Conservation (phyloP, 139 green algal species). For the Eudorina sp. region DNA sequence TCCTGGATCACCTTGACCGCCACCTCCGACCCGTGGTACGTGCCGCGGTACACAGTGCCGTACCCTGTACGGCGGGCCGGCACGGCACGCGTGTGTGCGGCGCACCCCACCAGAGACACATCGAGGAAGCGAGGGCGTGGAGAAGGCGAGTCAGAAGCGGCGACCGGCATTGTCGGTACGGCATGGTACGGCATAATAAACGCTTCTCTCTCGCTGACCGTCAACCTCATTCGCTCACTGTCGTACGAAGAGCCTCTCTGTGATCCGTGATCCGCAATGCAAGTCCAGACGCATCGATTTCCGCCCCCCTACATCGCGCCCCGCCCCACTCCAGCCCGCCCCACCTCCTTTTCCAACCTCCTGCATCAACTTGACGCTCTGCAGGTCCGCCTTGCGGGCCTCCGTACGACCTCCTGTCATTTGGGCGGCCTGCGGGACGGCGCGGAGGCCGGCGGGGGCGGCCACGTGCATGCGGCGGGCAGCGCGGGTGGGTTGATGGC, state of each 20-base stretch:
- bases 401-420: background rate
- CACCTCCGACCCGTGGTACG: conserved; percentile 27
- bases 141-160: no score
- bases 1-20: conserved; percentile 36
- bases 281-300: background rate
- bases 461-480: no score
- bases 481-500: no score
- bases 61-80: background rate
- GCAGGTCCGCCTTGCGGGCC: background rate
- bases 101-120: background rate
- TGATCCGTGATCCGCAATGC: no score
- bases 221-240: no score
- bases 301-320: background rate
- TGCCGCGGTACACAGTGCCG: conserved; percentile 22
- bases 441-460: no score
- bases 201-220: no score
- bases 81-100: background rate
- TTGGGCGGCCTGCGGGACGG: background rate
- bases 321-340: background rate
- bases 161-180: no score
- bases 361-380: conserved; percentile 25
- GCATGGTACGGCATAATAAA: no score
- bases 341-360: conserved; percentile 6
- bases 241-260: no score
- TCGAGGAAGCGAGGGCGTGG: no score